These are phyloP conservation scores for Fusarium sp. DNA, from an alignment of 2,329 filamentous ascomycete genomes.

Conservation along the genomic window DNA sequence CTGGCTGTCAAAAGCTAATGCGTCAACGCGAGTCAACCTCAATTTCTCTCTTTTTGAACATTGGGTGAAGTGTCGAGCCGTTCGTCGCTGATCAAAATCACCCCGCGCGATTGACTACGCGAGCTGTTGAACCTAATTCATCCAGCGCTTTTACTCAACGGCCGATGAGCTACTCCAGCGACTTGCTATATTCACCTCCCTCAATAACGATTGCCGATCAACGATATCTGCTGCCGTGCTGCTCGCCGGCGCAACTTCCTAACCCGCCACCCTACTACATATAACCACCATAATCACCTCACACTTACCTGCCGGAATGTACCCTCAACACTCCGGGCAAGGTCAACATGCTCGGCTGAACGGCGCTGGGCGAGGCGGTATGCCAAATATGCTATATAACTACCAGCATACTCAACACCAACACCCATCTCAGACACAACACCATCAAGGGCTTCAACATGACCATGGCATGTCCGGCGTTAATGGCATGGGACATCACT, in stretches of 20 bases:
- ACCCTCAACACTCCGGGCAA: slow-evolving; percentile 72
- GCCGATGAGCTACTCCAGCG: slow-evolving; percentile 44
- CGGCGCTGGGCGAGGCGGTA: slow-evolving; percentile 67
- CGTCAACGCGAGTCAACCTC: slow-evolving; percentile 53
- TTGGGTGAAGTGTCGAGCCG: slow-evolving; percentile 46
- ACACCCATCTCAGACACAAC: slow-evolving; percentile 73
- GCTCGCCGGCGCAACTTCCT: slow-evolving; percentile 44
- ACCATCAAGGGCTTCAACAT: slow-evolving; percentile 69
- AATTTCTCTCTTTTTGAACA: slow-evolving; percentile 48
- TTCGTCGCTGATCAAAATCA: slow-evolving; percentile 30
- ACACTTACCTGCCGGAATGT: slow-evolving; percentile 67
- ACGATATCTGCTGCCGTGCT: slow-evolving; percentile 44
- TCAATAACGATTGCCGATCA: slow-evolving; percentile 35
- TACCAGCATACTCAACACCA: slow-evolving; percentile 72
- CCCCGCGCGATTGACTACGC: slow-evolving; percentile 23
- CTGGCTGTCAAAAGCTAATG: slow-evolving; percentile 50
- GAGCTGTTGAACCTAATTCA: slow-evolving; percentile 12
- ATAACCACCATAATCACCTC: slow-evolving; percentile 29
- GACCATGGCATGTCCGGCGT: slow-evolving; percentile 66
- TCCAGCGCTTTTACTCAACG: slow-evolving; percentile 19
- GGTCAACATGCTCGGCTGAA: slow-evolving; percentile 82
- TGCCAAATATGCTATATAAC: slow-evolving; percentile 74
- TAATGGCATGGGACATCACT: slow-evolving; percentile 63
- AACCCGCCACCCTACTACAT: slow-evolving; percentile 28
- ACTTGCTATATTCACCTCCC: slow-evolving; percentile 25